Evolutionary conservation across 2,329 filamentous ascomycete genomes (phyloP).

Genomic region (Dactylonectria macrodidyma): DNA sequence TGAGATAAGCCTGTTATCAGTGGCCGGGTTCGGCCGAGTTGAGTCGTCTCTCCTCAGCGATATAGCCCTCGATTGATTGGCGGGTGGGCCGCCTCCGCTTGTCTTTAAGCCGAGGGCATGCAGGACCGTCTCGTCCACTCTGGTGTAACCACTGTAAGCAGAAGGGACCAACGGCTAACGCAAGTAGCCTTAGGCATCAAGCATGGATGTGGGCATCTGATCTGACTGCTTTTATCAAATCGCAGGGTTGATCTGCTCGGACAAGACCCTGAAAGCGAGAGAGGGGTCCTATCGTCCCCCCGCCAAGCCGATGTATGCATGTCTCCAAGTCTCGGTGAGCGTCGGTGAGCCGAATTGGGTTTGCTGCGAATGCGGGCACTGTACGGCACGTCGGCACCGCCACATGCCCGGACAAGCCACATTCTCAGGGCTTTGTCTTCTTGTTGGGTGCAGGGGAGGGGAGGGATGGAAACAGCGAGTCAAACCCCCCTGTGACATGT

Average conservation of each 20-base stretch:
- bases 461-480: neutral
- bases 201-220: neutral
- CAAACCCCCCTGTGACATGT: neutral
- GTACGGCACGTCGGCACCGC: slow-evolving; percentile 1
- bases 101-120: slow-evolving; percentile 10
- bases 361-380: neutral
- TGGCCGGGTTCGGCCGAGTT: slow-evolving; percentile 27
- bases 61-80: slow-evolving; percentile 6
- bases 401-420: slow-evolving; percentile 4
- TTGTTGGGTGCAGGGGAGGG: neutral
- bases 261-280: neutral
- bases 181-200: neutral
- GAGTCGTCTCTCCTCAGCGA: neutral
- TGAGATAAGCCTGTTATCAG: slow-evolving; percentile 20
- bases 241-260: neutral
- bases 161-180: neutral
- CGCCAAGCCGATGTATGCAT: neutral
- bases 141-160: neutral
- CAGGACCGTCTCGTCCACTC: neutral
- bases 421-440: neutral
- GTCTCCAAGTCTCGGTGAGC: neutral
- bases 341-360: neutral
- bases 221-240: neutral
- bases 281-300: neutral
- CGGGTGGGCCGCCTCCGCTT: neutral